phyloP scores from a whole-genome alignment of 192 early-diverging fungal species.

The Thoreauomyces humboldtii region DNA sequence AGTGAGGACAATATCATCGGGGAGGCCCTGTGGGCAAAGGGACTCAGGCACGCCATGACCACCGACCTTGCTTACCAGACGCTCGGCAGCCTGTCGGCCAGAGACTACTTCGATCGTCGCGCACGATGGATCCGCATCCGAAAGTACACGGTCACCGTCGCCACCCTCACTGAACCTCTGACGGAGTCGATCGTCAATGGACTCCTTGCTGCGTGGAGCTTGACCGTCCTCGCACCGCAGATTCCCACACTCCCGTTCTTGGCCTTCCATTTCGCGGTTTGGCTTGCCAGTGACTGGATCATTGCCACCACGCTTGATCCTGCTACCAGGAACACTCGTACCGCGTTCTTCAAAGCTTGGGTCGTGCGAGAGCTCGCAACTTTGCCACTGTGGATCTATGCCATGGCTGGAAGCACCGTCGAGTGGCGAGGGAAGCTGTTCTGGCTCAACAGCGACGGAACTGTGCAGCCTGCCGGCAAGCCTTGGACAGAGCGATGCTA shows the following conservation, averaged over 20 bases:
- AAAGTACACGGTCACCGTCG: slow-evolving; percentile 87
- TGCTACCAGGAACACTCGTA: slow-evolving; percentile 5
- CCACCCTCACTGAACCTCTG: slow-evolving; percentile 90
- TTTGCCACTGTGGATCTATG: slow-evolving; percentile 79
- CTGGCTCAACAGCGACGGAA: slow-evolving; percentile 41
- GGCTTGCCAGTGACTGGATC: slow-evolving; percentile 59
- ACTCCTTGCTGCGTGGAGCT: slow-evolving; percentile 59
- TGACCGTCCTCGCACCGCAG: slow-evolving; percentile 41
- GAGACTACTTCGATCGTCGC: slow-evolving; percentile 81
- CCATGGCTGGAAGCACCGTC: slow-evolving; percentile 77
- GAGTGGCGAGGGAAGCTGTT: slow-evolving; percentile 77
- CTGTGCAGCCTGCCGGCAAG: too few relatives aligned
- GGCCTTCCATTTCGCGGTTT: slow-evolving; percentile 50
- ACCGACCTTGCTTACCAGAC: slow-evolving; percentile 84
- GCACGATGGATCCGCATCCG: slow-evolving; percentile 91
- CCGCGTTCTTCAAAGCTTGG: slow-evolving; percentile 72
- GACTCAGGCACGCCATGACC: slow-evolving; percentile 81
- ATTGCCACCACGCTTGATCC: slow-evolving; percentile 48
- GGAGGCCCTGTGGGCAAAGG: slow-evolving; percentile 74
- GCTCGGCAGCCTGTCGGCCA: slow-evolving; percentile 67
- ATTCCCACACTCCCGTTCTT: slow-evolving; percentile 38
- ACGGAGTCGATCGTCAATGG: slow-evolving; percentile 84
- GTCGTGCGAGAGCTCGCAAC: slow-evolving; percentile 75
- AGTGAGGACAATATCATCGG: slow-evolving; percentile 96
- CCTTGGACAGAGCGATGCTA: too few relatives aligned